These are phyloP conservation scores for Globisporangium abappressorium DNA, from an alignment of 352 stramenopile species.

Conservation along the genomic window DNA sequence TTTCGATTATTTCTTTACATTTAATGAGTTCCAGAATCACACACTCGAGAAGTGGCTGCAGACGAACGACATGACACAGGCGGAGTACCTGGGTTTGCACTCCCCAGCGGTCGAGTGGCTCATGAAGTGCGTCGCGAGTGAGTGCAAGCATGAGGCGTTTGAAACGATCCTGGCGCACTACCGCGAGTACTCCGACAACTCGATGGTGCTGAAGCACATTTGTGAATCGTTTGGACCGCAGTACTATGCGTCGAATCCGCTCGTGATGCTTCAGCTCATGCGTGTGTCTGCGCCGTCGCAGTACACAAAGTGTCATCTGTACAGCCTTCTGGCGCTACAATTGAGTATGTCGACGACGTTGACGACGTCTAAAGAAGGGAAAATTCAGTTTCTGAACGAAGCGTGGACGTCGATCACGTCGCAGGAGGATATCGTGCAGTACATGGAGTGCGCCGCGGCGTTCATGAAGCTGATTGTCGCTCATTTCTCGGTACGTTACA, in stretches of 20 bases:
- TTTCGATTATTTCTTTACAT: slow-evolving; percentile 89
- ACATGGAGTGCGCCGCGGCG: slow-evolving; percentile 79
- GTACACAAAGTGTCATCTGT: slow-evolving; percentile 63
- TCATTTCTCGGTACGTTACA: slow-evolving; percentile 60
- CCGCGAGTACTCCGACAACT: slow-evolving; percentile 75
- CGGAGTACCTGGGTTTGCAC: slow-evolving; percentile 75
- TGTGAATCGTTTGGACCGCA: slow-evolving; percentile 66
- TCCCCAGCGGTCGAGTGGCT: slow-evolving; percentile 88
- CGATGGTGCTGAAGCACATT: slow-evolving; percentile 90
- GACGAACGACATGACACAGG: slow-evolving; percentile 47
- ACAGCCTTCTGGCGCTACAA: slow-evolving; percentile 66
- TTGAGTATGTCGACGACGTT: slow-evolving; percentile 39
- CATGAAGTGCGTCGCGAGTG: slow-evolving; percentile 59
- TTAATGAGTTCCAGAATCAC: slow-evolving; percentile 62
- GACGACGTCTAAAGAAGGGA: slow-evolving; percentile 34
- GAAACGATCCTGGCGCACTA: slow-evolving; percentile 77
- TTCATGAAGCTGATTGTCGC: slow-evolving; percentile 85
- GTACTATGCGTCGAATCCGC: slow-evolving; percentile 55
- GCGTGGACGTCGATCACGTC: slow-evolving; percentile 80
- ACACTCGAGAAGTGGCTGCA: slow-evolving; percentile 54
- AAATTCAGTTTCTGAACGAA: slow-evolving; percentile 83
- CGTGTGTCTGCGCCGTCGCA: slow-evolving; percentile 49
- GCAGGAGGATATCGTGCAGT: slow-evolving; percentile 67
- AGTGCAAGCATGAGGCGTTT: slow-evolving; percentile 41
- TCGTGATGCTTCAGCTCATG: slow-evolving; percentile 69